These are phyloP conservation scores for Aristolochia californica DNA, from an alignment of 164 flowering plant species.

Conservation along the genomic window DNA sequence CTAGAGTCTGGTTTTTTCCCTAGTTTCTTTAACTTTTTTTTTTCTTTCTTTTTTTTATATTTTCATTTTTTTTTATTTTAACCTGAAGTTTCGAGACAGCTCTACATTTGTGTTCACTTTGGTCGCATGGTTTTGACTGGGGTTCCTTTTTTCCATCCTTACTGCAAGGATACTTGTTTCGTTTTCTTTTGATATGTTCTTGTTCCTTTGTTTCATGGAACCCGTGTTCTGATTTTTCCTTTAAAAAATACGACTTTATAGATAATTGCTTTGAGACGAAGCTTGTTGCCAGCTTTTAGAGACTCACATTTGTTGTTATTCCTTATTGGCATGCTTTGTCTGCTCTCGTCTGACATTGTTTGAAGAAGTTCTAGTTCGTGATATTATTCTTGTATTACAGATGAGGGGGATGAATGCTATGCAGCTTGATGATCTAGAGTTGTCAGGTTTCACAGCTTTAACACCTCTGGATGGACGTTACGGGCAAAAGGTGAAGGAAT, in stretches of 20 bases:
- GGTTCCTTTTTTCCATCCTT: too few relatives aligned
- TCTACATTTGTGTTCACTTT: too few relatives aligned
- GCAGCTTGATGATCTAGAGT: conserved; percentile 29
- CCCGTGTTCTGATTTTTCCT: too few relatives aligned
- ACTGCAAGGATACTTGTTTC: too few relatives aligned
- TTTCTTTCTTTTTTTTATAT: too few relatives aligned
- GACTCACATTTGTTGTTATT: not conserved
- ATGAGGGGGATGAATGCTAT: conserved; percentile 17
- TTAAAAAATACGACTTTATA: not conserved
- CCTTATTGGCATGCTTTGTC: not conserved
- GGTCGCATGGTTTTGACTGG: too few relatives aligned
- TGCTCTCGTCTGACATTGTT: not conserved
- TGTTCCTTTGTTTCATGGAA: too few relatives aligned
- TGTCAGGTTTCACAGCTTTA: conserved; percentile 57
- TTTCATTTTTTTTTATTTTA: too few relatives aligned
- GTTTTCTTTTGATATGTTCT: too few relatives aligned
- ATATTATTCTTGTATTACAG: conserved; percentile 16
- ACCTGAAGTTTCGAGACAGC: too few relatives aligned
- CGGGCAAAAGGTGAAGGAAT: conserved; percentile 73
- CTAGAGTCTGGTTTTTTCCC: too few relatives aligned
- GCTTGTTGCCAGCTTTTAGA: not conserved
- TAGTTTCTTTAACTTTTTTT: too few relatives aligned
- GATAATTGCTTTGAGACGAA: not conserved
- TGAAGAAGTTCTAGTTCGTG: not conserved
- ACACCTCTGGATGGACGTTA: conserved; percentile 94